A percentile compares a stretch with the other conserved stretches of the same genome.
These are phyloP conservation scores for Bisporella sp. DNA, from an alignment of 2,329 filamentous ascomycete species.

Conservation along the genomic window DNA sequence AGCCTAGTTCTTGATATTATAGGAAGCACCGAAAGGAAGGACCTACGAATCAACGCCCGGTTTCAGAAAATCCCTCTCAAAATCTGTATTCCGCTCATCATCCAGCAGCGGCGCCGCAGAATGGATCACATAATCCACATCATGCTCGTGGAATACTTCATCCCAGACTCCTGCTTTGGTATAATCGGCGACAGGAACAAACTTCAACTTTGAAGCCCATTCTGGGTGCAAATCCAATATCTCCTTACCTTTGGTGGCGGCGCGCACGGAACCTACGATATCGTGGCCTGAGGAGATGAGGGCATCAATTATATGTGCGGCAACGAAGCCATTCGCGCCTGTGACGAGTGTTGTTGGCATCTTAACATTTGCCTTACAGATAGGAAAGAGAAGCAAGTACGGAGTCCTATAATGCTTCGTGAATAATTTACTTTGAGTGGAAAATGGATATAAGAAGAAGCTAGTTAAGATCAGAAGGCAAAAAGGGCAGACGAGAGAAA, in stretches of 20 bases:
- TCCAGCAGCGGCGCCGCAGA: constrained; percentile 26
- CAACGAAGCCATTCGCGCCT: constrained; percentile 26
- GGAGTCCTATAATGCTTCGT: too few species aligned
- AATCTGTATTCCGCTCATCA: constrained; percentile 22
- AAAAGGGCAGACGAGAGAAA: too few species aligned
- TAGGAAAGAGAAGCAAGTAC: too few species aligned
- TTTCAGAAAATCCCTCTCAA: constrained; percentile 24
- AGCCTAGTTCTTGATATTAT: background rate
- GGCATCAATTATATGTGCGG: constrained; percentile 21
- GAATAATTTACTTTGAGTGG: too few species aligned
- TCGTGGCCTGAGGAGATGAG: constrained; percentile 19
- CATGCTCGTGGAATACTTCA: constrained; percentile 18
- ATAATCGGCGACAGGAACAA: constrained; percentile 26
- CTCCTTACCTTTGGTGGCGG: constrained; percentile 14
- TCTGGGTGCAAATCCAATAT: constrained; percentile 23
- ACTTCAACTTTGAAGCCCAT: constrained; percentile 22
- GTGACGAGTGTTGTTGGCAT: constrained; percentile 27
- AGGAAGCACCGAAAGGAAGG: background rate
- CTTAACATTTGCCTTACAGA: background rate
- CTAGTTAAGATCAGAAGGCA: too few species aligned
- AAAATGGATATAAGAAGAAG: too few species aligned
- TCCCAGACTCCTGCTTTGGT: constrained; percentile 22
- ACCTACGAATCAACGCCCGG: constrained; percentile 23
- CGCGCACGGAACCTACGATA: constrained; percentile 22
- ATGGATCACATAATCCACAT: constrained; percentile 27